phyloP scores from a whole-genome alignment of 2,329 filamentous ascomycete species.

The Moelleriella libera region DNA sequence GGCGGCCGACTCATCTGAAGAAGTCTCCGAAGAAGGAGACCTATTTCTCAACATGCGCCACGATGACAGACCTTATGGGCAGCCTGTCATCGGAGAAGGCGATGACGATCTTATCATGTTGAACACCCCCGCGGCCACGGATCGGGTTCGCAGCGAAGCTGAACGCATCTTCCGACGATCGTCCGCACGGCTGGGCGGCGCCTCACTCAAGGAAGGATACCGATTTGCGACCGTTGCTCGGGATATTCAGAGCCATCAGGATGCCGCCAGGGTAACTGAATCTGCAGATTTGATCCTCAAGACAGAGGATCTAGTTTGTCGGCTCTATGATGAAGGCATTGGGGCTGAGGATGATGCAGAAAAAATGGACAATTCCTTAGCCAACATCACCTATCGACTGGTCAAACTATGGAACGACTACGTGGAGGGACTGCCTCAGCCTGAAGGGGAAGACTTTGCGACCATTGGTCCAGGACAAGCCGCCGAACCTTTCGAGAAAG shows the following conservation, averaged over 20 bases:
- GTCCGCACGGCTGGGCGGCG: slow-evolving; percentile 26
- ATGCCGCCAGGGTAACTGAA: slow-evolving; percentile 50
- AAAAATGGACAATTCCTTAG: slow-evolving; percentile 40
- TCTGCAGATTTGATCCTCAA: slow-evolving; percentile 56
- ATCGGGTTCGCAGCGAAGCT: slow-evolving; percentile 38
- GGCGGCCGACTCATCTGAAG: slow-evolving; percentile 23
- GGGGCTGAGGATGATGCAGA: slow-evolving; percentile 40
- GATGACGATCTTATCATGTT: slow-evolving; percentile 39
- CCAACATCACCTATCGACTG: slow-evolving; percentile 36
- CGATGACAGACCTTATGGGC: slow-evolving; percentile 23
- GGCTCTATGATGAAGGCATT: slow-evolving; percentile 49
- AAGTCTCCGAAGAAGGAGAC: slow-evolving; percentile 27
- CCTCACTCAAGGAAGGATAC: slow-evolving; percentile 37
- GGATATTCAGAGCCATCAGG: slow-evolving; percentile 44
- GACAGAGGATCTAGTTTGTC: slow-evolving; percentile 57
- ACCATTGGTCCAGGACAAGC: slow-evolving; percentile 52
- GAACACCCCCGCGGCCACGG: slow-evolving; percentile 38
- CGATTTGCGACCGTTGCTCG: slow-evolving; percentile 60
- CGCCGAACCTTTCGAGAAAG: slow-evolving; percentile 55
- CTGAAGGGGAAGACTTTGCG: slow-evolving; percentile 38
- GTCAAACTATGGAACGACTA: slow-evolving; percentile 42
- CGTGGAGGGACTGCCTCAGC: slow-evolving; percentile 30
- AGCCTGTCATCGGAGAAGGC: slow-evolving; percentile 26
- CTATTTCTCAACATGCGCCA: slow-evolving; percentile 35
- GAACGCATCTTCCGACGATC: slow-evolving; percentile 41